These are phyloP conservation scores for Ogataea henricii DNA, from an alignment of 805 yeast genomes.

Conservation along the genomic window DNA sequence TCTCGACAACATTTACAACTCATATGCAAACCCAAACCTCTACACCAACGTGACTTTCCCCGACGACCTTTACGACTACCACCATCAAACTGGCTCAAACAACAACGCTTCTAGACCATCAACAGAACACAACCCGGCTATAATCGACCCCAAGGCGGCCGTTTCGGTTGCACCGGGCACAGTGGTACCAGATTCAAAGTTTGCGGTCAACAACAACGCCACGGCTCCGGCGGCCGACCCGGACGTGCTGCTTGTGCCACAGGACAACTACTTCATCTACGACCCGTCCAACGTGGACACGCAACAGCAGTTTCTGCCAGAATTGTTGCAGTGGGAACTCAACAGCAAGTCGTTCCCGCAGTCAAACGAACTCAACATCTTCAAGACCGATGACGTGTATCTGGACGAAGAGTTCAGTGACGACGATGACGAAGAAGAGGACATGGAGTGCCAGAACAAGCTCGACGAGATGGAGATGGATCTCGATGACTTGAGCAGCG, in stretches of 20 bases:
- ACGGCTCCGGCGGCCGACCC: constrained; percentile 15
- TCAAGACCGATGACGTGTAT: constrained; percentile 33
- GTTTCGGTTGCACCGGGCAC: constrained; percentile 8
- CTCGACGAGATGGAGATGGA: constrained; percentile 36
- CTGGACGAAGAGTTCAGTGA: constrained; percentile 33
- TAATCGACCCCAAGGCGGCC: constrained; percentile 21
- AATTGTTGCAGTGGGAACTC: constrained; percentile 31
- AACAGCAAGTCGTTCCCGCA: constrained; percentile 32
- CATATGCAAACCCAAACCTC: constrained; percentile 33
- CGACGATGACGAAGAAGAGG: constrained; percentile 36
- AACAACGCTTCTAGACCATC: not conserved
- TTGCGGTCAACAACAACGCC: not conserved
- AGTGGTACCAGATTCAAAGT: not conserved
- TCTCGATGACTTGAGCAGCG: constrained; percentile 32
- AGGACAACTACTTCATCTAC: constrained; percentile 31
- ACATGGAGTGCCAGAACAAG: constrained; percentile 26
- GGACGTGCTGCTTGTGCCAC: constrained; percentile 34
- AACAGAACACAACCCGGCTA: constrained; percentile 3
- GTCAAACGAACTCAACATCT: constrained; percentile 35
- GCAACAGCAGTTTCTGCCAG: constrained; percentile 31
- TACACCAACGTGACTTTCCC: constrained; percentile 29
- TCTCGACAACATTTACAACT: constrained; percentile 27
- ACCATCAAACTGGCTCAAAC: constrained; percentile 6
- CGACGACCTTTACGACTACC: constrained; percentile 26
- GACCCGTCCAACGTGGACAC: constrained; percentile 27